Evolutionary conservation across 768 basidiomycete genomes (phyloP).

Genomic region (Pisolithus orientalis): DNA sequence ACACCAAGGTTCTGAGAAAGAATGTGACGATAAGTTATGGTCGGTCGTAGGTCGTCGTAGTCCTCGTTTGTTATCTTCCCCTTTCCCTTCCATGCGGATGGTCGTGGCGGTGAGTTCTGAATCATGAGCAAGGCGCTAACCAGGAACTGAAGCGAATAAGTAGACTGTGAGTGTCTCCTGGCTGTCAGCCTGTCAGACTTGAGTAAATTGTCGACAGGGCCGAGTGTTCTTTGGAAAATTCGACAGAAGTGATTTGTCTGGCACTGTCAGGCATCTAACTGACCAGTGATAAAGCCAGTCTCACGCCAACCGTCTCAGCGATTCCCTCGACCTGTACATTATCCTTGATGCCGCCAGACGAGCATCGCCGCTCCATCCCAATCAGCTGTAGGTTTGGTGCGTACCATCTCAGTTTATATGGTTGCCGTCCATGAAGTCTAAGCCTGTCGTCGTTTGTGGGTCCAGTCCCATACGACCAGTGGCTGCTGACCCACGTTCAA

Average conservation of each 20-base stretch:
- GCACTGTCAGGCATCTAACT: no score
- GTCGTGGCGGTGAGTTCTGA: constrained; percentile 17
- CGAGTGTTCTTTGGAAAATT: no score
- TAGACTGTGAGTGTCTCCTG: no score
- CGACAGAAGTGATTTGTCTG: no score
- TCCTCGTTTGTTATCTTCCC: constrained; percentile 37
- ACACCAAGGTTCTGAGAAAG: constrained; percentile 62
- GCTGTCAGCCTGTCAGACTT: no score
- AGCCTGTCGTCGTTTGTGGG: not conserved
- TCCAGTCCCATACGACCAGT: constrained; percentile 67
- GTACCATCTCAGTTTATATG: constrained; percentile 13
- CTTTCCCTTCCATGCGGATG: constrained; percentile 49
- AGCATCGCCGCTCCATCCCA: constrained; percentile 26
- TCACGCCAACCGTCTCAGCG: not conserved
- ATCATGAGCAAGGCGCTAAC: not conserved
- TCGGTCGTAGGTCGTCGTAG: constrained; percentile 56
- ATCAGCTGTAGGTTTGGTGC: constrained; percentile 54
- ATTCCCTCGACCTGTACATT: not conserved
- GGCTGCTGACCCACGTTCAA: constrained; percentile 67
- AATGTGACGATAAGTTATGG: constrained; percentile 76
- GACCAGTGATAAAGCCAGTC: not conserved
- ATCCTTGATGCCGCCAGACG: constrained; percentile 6
- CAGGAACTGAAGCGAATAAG: no score
- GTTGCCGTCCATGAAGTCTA: not conserved
- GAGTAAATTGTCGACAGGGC: no score